Conservation (phyloP, 208 protist genomes). For the Borovskyia barvae region DNA sequence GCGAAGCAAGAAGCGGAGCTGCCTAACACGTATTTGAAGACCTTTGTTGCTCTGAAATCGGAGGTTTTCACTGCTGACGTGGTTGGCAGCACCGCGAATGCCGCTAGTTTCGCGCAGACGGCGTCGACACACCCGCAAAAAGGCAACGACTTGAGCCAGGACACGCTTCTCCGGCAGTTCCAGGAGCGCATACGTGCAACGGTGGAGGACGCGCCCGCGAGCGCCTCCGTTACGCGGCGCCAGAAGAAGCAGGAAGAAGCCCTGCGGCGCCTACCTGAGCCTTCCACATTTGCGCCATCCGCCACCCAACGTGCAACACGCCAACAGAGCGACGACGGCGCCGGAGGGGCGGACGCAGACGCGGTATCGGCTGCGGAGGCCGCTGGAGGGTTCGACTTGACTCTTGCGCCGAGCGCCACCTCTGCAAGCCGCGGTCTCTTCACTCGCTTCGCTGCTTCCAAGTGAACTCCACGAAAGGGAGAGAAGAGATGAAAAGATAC, state of each 20-base stretch:
- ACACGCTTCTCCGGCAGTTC: slow-evolving; percentile 11
- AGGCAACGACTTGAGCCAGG: slow-evolving; percentile 5
- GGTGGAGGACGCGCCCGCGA: neutral
- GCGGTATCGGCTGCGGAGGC: neutral
- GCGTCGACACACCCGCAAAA: too few species aligned
- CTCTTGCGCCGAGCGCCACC: too few species aligned
- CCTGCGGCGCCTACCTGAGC: slow-evolving; percentile 5
- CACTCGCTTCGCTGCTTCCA: too few species aligned
- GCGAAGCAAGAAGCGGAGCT: slow-evolving; percentile 24
- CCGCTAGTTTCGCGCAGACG: too few species aligned
- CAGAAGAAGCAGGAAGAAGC: slow-evolving; percentile 10
- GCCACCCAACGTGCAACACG: slow-evolving; percentile 2
- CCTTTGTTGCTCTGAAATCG: slow-evolving; percentile 3
- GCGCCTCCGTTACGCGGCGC: slow-evolving; percentile 14
- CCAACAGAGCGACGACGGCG: neutral
- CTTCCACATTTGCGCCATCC: slow-evolving; percentile 24
- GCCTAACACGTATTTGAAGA: slow-evolving; percentile 27
- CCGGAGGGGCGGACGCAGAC: neutral
- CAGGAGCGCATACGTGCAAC: neutral
- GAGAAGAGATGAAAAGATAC: too few species aligned
- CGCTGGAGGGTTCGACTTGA: neutral
- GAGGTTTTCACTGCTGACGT: neutral
- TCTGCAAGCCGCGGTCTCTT: too few species aligned
- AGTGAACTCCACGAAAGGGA: too few species aligned
- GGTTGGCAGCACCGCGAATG: neutral